Base-by-base conservation (phyloP, 2,329 filamentous ascomycete species). In the Hirsutella thompsonii region DNA sequence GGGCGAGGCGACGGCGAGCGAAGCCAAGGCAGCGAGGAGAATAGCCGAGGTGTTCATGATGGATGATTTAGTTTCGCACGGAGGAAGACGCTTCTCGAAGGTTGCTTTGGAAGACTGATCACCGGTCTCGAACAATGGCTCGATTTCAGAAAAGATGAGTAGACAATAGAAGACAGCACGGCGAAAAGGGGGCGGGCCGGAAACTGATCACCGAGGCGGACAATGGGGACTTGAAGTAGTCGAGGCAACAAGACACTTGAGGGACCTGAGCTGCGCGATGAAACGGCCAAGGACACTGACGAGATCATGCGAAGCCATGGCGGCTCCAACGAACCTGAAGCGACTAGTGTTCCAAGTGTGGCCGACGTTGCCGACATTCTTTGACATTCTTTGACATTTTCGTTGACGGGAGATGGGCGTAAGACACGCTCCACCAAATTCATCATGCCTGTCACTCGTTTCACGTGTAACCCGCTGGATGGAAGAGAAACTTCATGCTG, bases 31-130 rank as follows among this genome's bases (percentile, higher is more conserved):
- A 30, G 46, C 40, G 37, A 45, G 39, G 29, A 54, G 33, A 20
- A 55, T 19, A 36, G 46, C 43, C 14, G 44, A 43, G 19, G 46
- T 42, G 38, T 52, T 51, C 54, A 55, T 55, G 0, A 42, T 49
- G 45, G 18, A 5, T 19, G 11, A 14, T 32, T 16, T 13, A 14
- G 11, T n/a, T n/a, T n/a, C n/a, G n/a, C n/a, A n/a, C n/a, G 30
- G 6, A 14, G 13, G n/a, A 16, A 26, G 23, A 26, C 23, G 23
- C 23, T 26, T 26, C 11, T 11, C 23, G 23, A 26, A 26, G 23
- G 23, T 11, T 26, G 23, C 23, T 26, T 26, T 26, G 23, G 11
- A 6, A 26, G 11, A 26, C 11, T 26, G 23, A 26, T 6, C 23
- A 26, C 23, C 23, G 23, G 23, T 26, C 23, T 11, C 23, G 23